Evolutionary conservation across 2,329 filamentous ascomycete species (phyloP), one percentile per base, ranked within the genome.

Genomic region (Scleromitrula shiraiana): DNA sequence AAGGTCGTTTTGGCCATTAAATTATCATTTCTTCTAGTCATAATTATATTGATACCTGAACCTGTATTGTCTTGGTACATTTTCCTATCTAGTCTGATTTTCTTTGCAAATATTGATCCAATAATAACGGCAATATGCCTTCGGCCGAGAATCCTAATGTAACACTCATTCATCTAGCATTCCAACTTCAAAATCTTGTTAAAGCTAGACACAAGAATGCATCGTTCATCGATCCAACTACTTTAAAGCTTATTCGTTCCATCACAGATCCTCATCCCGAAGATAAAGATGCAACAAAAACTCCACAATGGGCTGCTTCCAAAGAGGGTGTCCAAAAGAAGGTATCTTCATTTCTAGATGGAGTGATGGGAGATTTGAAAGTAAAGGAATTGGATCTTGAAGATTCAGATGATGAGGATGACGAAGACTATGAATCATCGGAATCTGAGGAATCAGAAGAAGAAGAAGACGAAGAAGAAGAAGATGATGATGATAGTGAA

Each of bases 271-370:
- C 41, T 4, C 30, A 45, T 3, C 15, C 32, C 5, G 30, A 15
- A 7, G 35, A 37, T 3, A 22, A 29, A 5, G 24, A 7, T 10
- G 33, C 41, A 2, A 12, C 17, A 3, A 24, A 19, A 14, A 37
- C 41, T 27, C 41, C 41, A 5, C 22, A 45, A 20, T 45, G 41
- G 41, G 41, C 41, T 4, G 35, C 19, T 8, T 24, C 32, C 2
- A 37, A 45, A 29, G 41, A 45, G 27, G 23, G 41, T 20, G 32
- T 45, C 26, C 30, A 37, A 17, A 37, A 37, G 14, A 36, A 45
- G 23, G 17, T 45, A 1, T 45, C 32, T 10, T 20, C 23, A 8
- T 45, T 45, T 19, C 9, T 37, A 20, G 41, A 45, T 12, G 23
- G 32, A 20, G 7, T 45, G 26, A 19, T 20, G 7, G 32, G 24